Percentiles rank a stretch among this genome's conserved stretches.
Evolutionary conservation across 2,329 filamentous ascomycete genomes (phyloP).

Genomic region (Microcera coccophila): DNA sequence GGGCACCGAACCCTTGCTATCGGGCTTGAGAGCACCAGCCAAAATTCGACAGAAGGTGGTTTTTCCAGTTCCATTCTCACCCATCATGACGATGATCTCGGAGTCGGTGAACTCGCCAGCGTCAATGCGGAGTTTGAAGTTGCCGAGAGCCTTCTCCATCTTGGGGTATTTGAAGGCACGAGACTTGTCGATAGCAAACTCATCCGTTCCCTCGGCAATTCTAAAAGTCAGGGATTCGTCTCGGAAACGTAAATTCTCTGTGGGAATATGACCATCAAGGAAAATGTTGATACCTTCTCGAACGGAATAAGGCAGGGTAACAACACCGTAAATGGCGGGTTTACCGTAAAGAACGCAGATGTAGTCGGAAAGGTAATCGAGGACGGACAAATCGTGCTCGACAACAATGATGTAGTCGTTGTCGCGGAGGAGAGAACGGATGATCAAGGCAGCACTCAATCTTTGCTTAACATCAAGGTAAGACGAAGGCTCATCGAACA

Average conservation of each 20-base stretch:
- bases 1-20: slow-evolving; percentile 72
- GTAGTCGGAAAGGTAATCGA: slow-evolving; percentile 98
- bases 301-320: slow-evolving; percentile 90
- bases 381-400: slow-evolving; percentile 96
- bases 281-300: slow-evolving; percentile 99
- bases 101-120: slow-evolving; percentile 90
- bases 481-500: slow-evolving; percentile 99
- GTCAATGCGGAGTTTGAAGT: slow-evolving; percentile 81
- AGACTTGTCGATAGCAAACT: slow-evolving; percentile 78
- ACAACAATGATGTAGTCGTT: slow-evolving; percentile 98
- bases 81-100: slow-evolving; percentile 99
- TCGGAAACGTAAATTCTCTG: slow-evolving; percentile 96
- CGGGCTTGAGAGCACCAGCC: slow-evolving; percentile 88
- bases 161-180: slow-evolving; percentile 82
- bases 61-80: slow-evolving; percentile 98
- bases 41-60: slow-evolving; percentile 98
- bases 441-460: slow-evolving; percentile 85
- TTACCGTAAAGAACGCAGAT: slow-evolving; percentile 96
- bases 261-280: slow-evolving; percentile 95
- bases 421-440: slow-evolving; percentile 81
- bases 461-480: slow-evolving; percentile 99
- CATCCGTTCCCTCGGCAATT: slow-evolving; percentile 83
- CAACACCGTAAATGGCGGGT: slow-evolving; percentile 95
- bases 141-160: slow-evolving; percentile 90
- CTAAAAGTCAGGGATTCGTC: slow-evolving; percentile 96